Percentiles rank a stretch among this genome's conserved stretches.
phyloP scores from a whole-genome alignment of 306 rosid species.

The Oxytropis ochrocephala region DNA sequence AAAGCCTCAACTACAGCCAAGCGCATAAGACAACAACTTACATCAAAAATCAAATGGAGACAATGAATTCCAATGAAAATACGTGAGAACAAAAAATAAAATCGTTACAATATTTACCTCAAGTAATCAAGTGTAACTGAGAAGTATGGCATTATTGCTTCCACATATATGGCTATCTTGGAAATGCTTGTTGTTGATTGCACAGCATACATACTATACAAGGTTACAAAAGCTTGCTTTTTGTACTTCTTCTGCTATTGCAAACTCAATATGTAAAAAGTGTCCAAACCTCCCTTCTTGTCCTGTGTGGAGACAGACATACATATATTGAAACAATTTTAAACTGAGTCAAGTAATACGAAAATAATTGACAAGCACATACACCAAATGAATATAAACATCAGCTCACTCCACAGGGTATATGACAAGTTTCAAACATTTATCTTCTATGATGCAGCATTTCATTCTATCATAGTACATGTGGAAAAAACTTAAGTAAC shows the following conservation, averaged over 20 bases:
- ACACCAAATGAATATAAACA: too few species aligned
- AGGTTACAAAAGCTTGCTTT: constrained; percentile 25
- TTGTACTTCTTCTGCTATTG: constrained; percentile 36
- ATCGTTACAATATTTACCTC: neutral
- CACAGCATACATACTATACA: neutral
- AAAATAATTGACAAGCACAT: too few species aligned
- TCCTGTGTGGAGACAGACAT: too few species aligned
- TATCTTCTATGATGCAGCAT: too few species aligned
- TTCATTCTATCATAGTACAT: too few species aligned
- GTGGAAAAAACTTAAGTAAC: too few species aligned
- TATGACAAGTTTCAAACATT: too few species aligned
- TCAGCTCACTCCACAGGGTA: too few species aligned
- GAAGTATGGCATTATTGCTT: neutral
- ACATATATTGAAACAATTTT: too few species aligned
- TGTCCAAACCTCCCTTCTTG: too few species aligned
- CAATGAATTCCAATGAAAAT: neutral
- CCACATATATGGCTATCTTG: neutral
- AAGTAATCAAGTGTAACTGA: neutral
- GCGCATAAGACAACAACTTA: neutral
- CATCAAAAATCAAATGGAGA: neutral
- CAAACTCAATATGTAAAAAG: constrained; percentile 53
- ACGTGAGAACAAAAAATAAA: neutral
- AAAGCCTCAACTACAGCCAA: neutral
- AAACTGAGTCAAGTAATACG: too few species aligned
- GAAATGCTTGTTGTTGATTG: neutral